phyloP scores from a whole-genome alignment of 495 filamentous ascomycete species.

The Neurospora cerealis region DNA sequence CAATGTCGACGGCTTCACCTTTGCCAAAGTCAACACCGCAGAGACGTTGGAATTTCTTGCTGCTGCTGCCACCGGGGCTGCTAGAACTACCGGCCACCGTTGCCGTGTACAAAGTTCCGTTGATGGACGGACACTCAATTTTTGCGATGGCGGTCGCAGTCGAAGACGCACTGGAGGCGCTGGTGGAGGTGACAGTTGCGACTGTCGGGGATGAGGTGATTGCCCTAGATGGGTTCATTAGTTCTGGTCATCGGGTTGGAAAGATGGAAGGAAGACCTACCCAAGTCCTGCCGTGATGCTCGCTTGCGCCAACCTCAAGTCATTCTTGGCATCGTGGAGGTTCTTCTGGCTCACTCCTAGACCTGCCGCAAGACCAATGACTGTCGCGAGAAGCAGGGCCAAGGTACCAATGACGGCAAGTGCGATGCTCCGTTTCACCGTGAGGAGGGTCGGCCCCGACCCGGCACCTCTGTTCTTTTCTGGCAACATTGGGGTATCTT shows the following conservation, averaged over 20 bases:
- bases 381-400: constrained; percentile 5
- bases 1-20: constrained; percentile 23
- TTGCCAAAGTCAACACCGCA: constrained; percentile 29
- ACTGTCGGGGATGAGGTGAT: neutral
- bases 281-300: constrained; percentile 2
- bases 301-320: constrained; percentile 8
- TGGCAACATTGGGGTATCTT: neutral
- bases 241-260: neutral
- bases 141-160: constrained; percentile 1
- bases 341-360: constrained; percentile 20
- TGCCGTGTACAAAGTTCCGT: constrained; percentile 23
- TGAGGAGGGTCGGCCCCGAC: neutral
- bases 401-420: constrained; percentile 1
- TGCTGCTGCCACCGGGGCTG: constrained; percentile 4
- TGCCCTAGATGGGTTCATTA: neutral
- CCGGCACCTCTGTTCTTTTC: neutral
- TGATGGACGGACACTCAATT: constrained; percentile 19
- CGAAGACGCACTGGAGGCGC: neutral
- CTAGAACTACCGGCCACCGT: neutral
- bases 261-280: neutral
- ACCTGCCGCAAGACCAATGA: constrained; percentile 20
- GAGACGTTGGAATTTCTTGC: constrained; percentile 19
- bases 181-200: neutral
- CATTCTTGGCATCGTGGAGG: constrained; percentile 6
- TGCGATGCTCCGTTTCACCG: constrained; percentile 13